A percentile compares a stretch with the other conserved stretches of the same genome.
Evolutionary conservation across 306 rosid species (phyloP).

Genomic region (Notholithocarpus densiflorus): DNA sequence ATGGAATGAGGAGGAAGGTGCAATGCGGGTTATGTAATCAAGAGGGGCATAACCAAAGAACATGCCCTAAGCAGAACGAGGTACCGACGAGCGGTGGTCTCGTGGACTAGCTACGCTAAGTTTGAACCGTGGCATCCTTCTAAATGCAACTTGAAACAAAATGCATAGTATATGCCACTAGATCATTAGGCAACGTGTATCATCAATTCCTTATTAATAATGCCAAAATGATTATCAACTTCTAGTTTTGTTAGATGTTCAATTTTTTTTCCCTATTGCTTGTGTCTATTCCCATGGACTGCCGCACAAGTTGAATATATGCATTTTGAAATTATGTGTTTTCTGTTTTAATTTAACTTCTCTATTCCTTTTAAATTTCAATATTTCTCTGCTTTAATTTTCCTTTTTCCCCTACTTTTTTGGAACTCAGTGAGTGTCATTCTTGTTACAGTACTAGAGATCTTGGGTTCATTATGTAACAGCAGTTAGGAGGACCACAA

Average conservation of each 20-base stretch:
- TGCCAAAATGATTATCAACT: neutral
- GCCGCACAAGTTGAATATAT: neutral
- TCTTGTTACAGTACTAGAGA: slow-evolving; percentile 24
- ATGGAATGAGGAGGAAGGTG: too few species aligned
- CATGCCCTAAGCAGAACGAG: too few species aligned
- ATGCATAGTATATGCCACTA: neutral
- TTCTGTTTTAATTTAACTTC: neutral
- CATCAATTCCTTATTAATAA: too few species aligned
- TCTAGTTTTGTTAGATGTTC: neutral
- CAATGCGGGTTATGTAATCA: too few species aligned
- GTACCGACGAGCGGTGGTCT: too few species aligned
- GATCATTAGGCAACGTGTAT: too few species aligned
- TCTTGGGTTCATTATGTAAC: slow-evolving; percentile 17
- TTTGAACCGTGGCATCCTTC: too few species aligned
- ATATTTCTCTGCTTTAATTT: neutral
- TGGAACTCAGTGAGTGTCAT: neutral
- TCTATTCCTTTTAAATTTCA: neutral
- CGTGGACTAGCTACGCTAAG: too few species aligned
- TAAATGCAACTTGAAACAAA: neutral
- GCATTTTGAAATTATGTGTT: neutral
- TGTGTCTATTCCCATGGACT: neutral
- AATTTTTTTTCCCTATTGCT: neutral
- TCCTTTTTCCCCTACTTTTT: neutral
- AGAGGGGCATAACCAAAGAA: too few species aligned
- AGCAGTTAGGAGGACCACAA: slow-evolving; percentile 41